Conservation (phyloP, 2,329 filamentous ascomycete species). For the Stagonosporopsis vannaccii region DNA sequence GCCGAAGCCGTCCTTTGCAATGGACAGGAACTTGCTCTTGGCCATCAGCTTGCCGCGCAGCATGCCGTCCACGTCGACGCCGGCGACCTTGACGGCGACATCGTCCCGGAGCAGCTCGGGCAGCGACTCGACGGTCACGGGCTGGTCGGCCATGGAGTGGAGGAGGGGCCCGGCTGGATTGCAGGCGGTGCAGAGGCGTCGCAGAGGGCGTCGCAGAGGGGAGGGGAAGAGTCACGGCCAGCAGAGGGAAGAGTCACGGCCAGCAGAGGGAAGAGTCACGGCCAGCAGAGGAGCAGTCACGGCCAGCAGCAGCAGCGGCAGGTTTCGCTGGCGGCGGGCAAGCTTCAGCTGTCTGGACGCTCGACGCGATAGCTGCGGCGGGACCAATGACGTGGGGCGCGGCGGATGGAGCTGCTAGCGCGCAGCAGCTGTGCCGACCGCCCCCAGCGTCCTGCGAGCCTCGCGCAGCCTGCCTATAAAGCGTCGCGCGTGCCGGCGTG, state of each 20-base stretch:
- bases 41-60: slow-evolving; percentile 89
- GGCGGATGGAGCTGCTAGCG: slow-evolving; percentile 3
- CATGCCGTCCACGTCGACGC: slow-evolving; percentile 85
- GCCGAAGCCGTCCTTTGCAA: slow-evolving; percentile 82
- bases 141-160: slow-evolving; percentile 29
- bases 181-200: background rate
- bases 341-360: background rate
- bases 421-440: background rate
- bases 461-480: slow-evolving; percentile 8
- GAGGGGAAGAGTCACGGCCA: background rate
- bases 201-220: background rate
- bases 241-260: background rate
- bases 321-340: background rate
- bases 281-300: background rate
- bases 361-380: slow-evolving; percentile 12
- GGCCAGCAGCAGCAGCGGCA: background rate
- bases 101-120: slow-evolving; percentile 73
- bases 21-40: slow-evolving; percentile 89
- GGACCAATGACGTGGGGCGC: slow-evolving; percentile 14
- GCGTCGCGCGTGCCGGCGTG: background rate
- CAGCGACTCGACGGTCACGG: slow-evolving; percentile 69
- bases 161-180: background rate
- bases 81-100: slow-evolving; percentile 83
- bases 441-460: background rate
- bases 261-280: too few relatives aligned